A percentile compares a stretch with the other conserved stretches of the same genome.
Conservation (phyloP, 2,329 filamentous ascomycete species). For the Sporothrix dimorphospora region DNA sequence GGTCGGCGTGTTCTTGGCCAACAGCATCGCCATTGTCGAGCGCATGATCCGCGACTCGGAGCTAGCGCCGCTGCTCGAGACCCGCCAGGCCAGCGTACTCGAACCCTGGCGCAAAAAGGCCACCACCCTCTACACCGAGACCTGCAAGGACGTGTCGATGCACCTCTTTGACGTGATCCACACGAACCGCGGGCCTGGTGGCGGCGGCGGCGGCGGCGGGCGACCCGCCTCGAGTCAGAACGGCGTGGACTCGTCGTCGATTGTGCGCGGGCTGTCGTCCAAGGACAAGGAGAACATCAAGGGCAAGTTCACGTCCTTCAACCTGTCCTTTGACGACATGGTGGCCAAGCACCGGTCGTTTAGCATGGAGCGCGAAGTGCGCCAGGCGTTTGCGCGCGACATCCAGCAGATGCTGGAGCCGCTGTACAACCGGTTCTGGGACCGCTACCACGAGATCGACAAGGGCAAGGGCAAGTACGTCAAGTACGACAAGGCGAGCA, state of each 20-base stretch:
- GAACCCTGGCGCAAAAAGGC: slow-evolving; percentile 89
- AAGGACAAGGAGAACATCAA: slow-evolving; percentile 98
- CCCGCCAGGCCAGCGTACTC: slow-evolving; percentile 63
- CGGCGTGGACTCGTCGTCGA: slow-evolving; percentile 73
- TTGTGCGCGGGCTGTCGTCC: slow-evolving; percentile 79
- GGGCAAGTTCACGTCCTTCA: slow-evolving; percentile 92
- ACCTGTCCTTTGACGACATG: slow-evolving; percentile 86
- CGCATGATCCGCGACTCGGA: slow-evolving; percentile 83
- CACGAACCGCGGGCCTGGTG: slow-evolving; percentile 66
- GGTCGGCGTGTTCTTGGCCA: slow-evolving; percentile 87
- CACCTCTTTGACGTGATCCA: slow-evolving; percentile 90
- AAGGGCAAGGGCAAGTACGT: slow-evolving; percentile 98
- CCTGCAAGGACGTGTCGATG: slow-evolving; percentile 85
- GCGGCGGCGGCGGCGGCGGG: slow-evolving; percentile 20
- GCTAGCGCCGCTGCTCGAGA: slow-evolving; percentile 70
- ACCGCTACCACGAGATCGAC: slow-evolving; percentile 95
- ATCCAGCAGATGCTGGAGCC: slow-evolving; percentile 92
- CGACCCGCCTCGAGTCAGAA: slow-evolving; percentile 74
- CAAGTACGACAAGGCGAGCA: slow-evolving; percentile 88
- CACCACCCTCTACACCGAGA: slow-evolving; percentile 77
- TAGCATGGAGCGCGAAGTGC: slow-evolving; percentile 89
- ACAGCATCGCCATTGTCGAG: slow-evolving; percentile 82
- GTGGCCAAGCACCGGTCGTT: slow-evolving; percentile 79
- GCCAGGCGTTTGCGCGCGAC: slow-evolving; percentile 76
- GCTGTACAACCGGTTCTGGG: slow-evolving; percentile 93